phyloP scores from a whole-genome alignment of 2,329 filamentous ascomycete species.

The Alternaria sp. region DNA sequence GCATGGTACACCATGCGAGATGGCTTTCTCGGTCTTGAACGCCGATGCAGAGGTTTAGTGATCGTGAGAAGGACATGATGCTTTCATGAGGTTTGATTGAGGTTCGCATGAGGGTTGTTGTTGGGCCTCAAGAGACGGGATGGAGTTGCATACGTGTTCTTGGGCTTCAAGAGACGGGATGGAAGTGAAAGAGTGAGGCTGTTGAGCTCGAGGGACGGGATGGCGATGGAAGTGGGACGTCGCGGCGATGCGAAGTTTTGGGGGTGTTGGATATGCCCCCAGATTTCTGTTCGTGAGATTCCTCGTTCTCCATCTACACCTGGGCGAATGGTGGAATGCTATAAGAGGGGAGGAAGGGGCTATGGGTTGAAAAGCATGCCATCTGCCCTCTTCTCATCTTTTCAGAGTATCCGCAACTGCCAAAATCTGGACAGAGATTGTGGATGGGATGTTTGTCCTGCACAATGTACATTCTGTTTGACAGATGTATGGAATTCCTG shows the following conservation, averaged over 20 bases:
- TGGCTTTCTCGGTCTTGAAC: not conserved
- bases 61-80: not conserved
- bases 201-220: not conserved
- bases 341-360: not conserved
- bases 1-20: not conserved
- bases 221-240: not conserved
- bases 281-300: not conserved
- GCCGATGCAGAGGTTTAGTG: not conserved
- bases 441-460: not conserved
- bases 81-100: not conserved
- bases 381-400: not conserved
- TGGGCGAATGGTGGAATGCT: not conserved
- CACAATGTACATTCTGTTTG: not conserved
- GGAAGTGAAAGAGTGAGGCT: not conserved
- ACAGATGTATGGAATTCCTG: not conserved
- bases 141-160: not conserved
- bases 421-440: not conserved
- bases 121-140: not conserved
- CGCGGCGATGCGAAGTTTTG: not conserved
- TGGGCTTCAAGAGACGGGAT: not conserved
- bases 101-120: not conserved
- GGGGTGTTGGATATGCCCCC: not conserved
- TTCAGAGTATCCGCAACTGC: not conserved
- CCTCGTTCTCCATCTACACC: not conserved
- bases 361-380: not conserved